phyloP scores from a whole-genome alignment of 345 rosid species.

The Arabidopsis suecica region DNA sequence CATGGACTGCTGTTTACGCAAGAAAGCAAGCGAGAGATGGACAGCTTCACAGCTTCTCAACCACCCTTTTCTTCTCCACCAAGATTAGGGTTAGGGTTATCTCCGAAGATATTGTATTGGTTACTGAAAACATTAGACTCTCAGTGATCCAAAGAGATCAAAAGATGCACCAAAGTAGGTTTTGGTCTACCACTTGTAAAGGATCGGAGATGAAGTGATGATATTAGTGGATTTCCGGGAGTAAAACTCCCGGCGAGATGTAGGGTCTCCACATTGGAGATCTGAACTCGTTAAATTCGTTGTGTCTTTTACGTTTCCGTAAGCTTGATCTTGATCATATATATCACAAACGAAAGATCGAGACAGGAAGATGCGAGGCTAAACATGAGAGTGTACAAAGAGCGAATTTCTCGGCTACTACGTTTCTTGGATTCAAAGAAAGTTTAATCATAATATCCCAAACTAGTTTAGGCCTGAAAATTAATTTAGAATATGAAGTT shows the following conservation, averaged over 20 bases:
- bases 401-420: neutral
- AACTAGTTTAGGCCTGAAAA: no score
- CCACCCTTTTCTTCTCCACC: constrained; percentile 61
- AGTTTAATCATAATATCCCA: no score
- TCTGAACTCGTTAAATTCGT: constrained; percentile 2
- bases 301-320: neutral
- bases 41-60: constrained; percentile 61
- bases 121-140: neutral
- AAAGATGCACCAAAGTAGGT: neutral
- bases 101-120: neutral
- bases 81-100: constrained; percentile 9
- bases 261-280: constrained; percentile 1
- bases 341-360: neutral
- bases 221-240: constrained; percentile 10
- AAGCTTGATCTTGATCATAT: neutral
- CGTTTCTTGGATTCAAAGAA: no score
- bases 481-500: no score
- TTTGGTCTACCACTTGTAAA: constrained; percentile 16
- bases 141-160: neutral
- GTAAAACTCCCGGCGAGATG: neutral
- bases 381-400: neutral
- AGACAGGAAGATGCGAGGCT: neutral
- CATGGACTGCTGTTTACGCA: constrained; percentile 73
- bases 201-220: neutral
- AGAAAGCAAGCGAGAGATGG: constrained; percentile 72